Base-by-base conservation (phyloP, 78 protist species). In the Tieghemostelium lacteum region DNA sequence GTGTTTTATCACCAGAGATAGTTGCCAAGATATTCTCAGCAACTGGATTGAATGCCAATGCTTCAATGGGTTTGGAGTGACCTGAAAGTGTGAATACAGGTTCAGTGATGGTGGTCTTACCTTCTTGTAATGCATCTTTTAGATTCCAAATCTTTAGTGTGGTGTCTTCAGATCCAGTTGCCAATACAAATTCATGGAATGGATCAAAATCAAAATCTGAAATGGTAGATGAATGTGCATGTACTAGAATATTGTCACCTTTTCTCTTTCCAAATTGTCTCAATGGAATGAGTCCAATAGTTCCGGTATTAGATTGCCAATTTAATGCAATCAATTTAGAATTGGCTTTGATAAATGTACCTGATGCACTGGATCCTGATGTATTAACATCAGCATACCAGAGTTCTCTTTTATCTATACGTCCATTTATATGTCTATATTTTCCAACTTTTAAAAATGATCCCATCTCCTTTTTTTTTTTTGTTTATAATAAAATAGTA, bases 121-220 rank as follows among this genome's bases (percentile, higher is more conserved):
- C 83, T 5, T 42, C 7, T 33, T 3, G 17, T 16, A 71, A 50
- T 0, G 77, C 77, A 12, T 71, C 77, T 37, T 52, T 40, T 8
- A 93, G 10, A 22, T 24, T 33, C 93, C 93, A 93, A 37, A 93
- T 34, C 61, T 78, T 86, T 7, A 93, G 42, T 2, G 95, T 93
- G 0, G 91, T 37, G 37, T 93, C 95, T 10, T 92, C 93, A 8
- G 95, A 86, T 37, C 91, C 60, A 28, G 93, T 86, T 2, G 88
- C 93, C 26, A 93, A 58, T 19, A 45, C 34, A 20, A n/a, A 50
- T 8, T 86, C 86, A 19, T 63, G 20, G 67, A 86, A 86, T 63
- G 95, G 95, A 22, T 86, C 64, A 63, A 93, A 93, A 54, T 73
- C 88, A 50, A 85, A 85, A 45, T 93, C 95, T 3, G 67, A 55